Conservation (phyloP, 78 protist genomes). For the Dictyostelium citrinum region DNA sequence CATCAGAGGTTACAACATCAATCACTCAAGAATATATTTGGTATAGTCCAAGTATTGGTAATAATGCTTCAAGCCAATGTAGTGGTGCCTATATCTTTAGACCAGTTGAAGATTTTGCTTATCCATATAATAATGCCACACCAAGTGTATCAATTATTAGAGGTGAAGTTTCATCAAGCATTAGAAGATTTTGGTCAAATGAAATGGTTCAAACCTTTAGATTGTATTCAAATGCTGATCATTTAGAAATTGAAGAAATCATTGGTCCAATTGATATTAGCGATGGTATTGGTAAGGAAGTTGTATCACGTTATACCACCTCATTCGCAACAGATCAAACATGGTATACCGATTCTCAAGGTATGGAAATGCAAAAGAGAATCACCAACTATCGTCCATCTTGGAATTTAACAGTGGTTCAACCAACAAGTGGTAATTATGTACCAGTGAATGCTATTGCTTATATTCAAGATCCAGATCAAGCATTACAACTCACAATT, state of each 20-base stretch:
- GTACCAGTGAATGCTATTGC: constrained; percentile 88
- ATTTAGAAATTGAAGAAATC: constrained; percentile 69
- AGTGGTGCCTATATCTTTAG: constrained; percentile 93
- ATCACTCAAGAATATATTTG: constrained; percentile 53
- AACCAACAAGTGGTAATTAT: constrained; percentile 90
- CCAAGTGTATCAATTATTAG: not conserved
- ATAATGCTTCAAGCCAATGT: constrained; percentile 48
- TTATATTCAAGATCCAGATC: constrained; percentile 38
- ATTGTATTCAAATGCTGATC: constrained; percentile 8
- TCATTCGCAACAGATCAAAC: constrained; percentile 15
- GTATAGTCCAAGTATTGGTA: constrained; percentile 58
- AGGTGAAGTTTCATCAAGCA: not conserved
- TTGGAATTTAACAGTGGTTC: constrained; percentile 75
- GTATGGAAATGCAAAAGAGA: constrained; percentile 88
- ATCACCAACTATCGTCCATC: constrained; percentile 71
- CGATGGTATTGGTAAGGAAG: constrained; percentile 83
- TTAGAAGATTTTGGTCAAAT: constrained; percentile 32
- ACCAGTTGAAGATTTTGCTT: constrained; percentile 35
- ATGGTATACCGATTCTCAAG: constrained; percentile 91
- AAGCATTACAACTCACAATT: constrained; percentile 45
- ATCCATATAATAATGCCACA: not conserved
- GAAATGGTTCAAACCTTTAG: constrained; percentile 47
- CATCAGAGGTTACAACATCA: not conserved
- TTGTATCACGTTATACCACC: constrained; percentile 77
- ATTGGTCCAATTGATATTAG: constrained; percentile 83